Percentiles rank a stretch among this genome's conserved stretches.
Conservation (phyloP, 495 filamentous ascomycete genomes). For the Opeltia flavorubescens region DNA sequence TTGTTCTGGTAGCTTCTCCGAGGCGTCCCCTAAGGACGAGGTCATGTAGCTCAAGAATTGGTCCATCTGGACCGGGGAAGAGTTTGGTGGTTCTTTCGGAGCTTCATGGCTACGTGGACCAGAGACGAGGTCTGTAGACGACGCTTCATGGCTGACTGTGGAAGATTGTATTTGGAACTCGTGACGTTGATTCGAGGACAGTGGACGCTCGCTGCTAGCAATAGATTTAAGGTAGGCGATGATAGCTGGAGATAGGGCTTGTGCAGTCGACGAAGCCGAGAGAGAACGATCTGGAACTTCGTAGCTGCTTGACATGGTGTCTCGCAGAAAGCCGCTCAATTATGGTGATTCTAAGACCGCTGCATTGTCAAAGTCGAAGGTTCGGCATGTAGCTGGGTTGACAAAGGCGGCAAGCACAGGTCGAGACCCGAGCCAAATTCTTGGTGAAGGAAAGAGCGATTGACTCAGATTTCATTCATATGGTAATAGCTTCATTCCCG, state of each 20-base stretch:
- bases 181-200: constrained; percentile 7
- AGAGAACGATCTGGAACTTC: neutral
- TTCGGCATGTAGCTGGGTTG: too few relatives aligned
- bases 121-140: neutral
- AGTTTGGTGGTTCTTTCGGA: neutral
- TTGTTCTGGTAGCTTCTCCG: constrained; percentile 21
- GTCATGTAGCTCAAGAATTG: constrained; percentile 48
- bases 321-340: neutral
- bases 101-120: neutral
- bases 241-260: constrained; percentile 10
- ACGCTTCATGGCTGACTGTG: neutral
- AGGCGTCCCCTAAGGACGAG: constrained; percentile 33
- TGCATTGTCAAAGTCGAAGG: neutral
- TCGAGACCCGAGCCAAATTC: neutral
- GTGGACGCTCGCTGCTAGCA: constrained; percentile 4
- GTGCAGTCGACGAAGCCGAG: neutral
- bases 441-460: too few relatives aligned
- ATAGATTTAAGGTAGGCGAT: constrained; percentile 10
- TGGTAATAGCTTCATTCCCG: too few relatives aligned
- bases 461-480: too few relatives aligned
- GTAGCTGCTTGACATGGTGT: neutral
- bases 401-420: neutral
- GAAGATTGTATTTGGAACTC: neutral
- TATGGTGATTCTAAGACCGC: neutral
- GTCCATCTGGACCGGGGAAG: constrained; percentile 26